A percentile compares a stretch with the other conserved stretches of the same genome.
Conservation (phyloP, 768 basidiomycete genomes). For the Psilocybe subaeruginosa region DNA sequence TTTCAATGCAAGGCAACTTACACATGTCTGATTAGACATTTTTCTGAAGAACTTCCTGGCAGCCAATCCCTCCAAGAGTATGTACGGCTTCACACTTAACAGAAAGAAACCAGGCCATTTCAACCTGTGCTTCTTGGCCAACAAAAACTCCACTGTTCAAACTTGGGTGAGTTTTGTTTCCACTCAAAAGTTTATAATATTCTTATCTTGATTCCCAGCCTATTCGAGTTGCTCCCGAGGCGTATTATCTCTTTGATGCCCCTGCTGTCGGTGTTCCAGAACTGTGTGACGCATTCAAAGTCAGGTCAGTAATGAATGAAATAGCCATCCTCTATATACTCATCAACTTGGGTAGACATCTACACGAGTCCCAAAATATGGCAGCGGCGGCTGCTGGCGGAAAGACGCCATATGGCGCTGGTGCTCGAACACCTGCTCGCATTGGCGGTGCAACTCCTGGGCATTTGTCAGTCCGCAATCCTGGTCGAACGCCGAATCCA, state of each 20-base stretch:
- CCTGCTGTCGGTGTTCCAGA: conserved; percentile 91
- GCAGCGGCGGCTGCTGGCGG: conserved; percentile 55
- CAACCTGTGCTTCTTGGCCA: conserved; percentile 90
- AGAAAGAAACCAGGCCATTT: conserved; percentile 91
- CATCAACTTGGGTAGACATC: conserved; percentile 50
- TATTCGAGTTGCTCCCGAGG: conserved; percentile 84
- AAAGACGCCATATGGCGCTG: conserved; percentile 81
- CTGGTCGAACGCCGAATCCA: conserved; percentile 77
- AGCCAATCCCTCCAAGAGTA: conserved; percentile 92
- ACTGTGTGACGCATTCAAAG: conserved; percentile 97
- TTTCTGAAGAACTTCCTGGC: conserved; percentile 89
- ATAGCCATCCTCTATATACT: neutral
- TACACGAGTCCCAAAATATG: conserved; percentile 76
- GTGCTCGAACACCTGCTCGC: conserved; percentile 76
- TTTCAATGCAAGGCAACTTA: neutral
- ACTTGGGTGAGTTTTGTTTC: conserved; percentile 73
- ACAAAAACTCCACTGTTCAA: conserved; percentile 86
- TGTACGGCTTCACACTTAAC: conserved; percentile 95
- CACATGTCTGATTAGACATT: conserved; percentile 55
- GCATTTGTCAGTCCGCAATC: conserved; percentile 68
- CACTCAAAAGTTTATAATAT: neutral
- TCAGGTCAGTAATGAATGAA: conserved; percentile 50
- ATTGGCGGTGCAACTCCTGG: conserved; percentile 83
- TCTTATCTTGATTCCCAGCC: conserved; percentile 50
- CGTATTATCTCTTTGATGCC: conserved; percentile 89